Base-by-base conservation (phyloP, 495 filamentous ascomycete genomes). In the Penicillium mononematosum region DNA sequence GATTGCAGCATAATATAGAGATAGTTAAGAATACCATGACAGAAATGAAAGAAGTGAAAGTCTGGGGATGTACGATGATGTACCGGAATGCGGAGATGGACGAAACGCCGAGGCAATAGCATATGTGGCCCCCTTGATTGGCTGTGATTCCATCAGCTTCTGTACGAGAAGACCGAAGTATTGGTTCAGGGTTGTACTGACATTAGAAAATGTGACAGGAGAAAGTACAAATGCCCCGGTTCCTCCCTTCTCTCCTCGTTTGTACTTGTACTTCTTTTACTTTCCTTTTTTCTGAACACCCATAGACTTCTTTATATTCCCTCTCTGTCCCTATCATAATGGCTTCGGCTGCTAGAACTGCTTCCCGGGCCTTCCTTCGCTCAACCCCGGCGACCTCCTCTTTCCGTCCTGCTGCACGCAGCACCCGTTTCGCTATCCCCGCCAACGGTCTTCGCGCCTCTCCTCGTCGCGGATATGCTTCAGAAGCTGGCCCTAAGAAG, bases 391-490 rank as follows among this genome's bases (percentile, higher is more conserved):
- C 71, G 41, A 66, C 67, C 52, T 71, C 76, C 36, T 70, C 76
- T 38, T 60, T 84, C 67, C 78, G 75, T 61, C 71, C 79, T 42
- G 71, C 73, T 55, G 70, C 75, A 47, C 79, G 78, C 66, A 75
- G 81, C 69, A 72, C 84, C 61, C 85, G 85, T 60, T 81, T 83
- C 61, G 75, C 78, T 45, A 70, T 85, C 62, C 83, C 83, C 66
- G 76, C 81, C 52, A 81, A 85, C 61, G 78, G 79, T 56, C 82
- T 88, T 75, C 87, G 84, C 68, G 79, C 83, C 64, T 72, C 82
- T 59, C 78, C 81, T 67, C 87, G 84, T 56, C 88, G 89, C 49
- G 85, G 86, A 69, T 96, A 93, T 76, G 84, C 92, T 36, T 89
- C 88, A 31, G 83, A 85, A 62, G 70, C 86, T 36, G 73, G 68